A percentile compares a stretch with the other conserved stretches of the same genome.
Conservation (phyloP, 495 filamentous ascomycete genomes). For the Penicillium daleae region DNA sequence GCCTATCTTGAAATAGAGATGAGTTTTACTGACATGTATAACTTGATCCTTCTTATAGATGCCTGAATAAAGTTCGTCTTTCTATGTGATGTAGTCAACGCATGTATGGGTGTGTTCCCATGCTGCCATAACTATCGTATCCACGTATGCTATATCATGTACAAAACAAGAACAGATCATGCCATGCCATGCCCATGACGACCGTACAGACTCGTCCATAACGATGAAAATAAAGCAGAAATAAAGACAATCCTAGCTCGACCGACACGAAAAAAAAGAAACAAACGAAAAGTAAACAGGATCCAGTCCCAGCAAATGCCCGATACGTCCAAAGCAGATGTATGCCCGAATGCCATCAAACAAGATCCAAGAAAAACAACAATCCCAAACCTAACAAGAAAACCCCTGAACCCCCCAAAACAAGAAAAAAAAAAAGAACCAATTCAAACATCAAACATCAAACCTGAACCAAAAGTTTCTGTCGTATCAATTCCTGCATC, state of each 20-base stretch:
- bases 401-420: not conserved
- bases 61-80: not conserved
- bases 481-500: slow-evolving; percentile 41
- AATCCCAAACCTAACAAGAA: not conserved
- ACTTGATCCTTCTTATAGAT: not conserved
- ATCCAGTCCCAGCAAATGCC: slow-evolving; percentile 12
- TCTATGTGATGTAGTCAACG: not conserved
- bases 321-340: slow-evolving; percentile 1
- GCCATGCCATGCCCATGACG: not conserved
- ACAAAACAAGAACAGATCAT: slow-evolving; percentile 11
- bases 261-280: not conserved
- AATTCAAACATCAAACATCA: slow-evolving; percentile 7
- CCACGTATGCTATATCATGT: slow-evolving; percentile 20
- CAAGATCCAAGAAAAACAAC: not conserved
- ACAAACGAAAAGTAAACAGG: slow-evolving; percentile 2
- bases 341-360: not conserved
- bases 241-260: not conserved
- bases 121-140: slow-evolving; percentile 24
- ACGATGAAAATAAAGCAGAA: not conserved
- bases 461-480: slow-evolving; percentile 25
- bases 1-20: not conserved
- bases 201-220: not conserved
- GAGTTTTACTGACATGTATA: not conserved
- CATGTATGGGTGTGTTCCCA: not conserved
- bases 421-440: slow-evolving; percentile 7